Conservation (phyloP, 1,284 basidiomycete species). For the Ustilago cynodontis region DNA sequence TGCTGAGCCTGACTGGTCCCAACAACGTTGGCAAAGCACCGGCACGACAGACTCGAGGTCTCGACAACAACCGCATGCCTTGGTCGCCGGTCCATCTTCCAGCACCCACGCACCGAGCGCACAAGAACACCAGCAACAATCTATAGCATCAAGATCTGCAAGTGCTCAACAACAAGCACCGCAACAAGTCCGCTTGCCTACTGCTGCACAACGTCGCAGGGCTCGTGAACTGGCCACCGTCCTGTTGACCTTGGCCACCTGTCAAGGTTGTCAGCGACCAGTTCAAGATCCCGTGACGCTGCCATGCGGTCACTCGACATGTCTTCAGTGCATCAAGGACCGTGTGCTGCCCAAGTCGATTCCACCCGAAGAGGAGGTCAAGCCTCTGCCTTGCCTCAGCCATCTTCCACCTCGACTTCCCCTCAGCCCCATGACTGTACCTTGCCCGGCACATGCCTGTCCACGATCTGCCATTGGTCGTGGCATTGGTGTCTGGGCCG, state of each 20-base stretch:
- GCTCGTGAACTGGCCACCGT: conserved; percentile 47
- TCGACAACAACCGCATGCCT: conserved; percentile 5
- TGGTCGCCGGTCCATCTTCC: background rate
- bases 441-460: conserved; percentile 55
- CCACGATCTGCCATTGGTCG: conserved; percentile 60
- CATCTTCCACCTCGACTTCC: conserved; percentile 61
- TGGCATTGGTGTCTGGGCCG: conserved; percentile 61
- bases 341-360: conserved; percentile 22
- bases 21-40: background rate
- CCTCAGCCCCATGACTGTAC: conserved; percentile 55
- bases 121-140: conserved; percentile 3
- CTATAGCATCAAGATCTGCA: background rate
- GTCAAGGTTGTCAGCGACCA: conserved; percentile 48
- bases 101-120: background rate
- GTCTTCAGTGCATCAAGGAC: conserved; percentile 57
- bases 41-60: background rate
- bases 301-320: conserved; percentile 62
- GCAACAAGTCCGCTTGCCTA: conserved; percentile 30
- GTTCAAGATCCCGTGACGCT: conserved; percentile 58
- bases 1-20: background rate
- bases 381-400: conserved; percentile 35
- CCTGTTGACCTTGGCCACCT: conserved; percentile 45
- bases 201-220: conserved; percentile 42
- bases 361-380: conserved; percentile 32
- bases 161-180: conserved; percentile 4